Evolutionary conservation across 176 grass and related monocot species (phyloP).

Genomic region (Urochloa ruziziensis): DNA sequence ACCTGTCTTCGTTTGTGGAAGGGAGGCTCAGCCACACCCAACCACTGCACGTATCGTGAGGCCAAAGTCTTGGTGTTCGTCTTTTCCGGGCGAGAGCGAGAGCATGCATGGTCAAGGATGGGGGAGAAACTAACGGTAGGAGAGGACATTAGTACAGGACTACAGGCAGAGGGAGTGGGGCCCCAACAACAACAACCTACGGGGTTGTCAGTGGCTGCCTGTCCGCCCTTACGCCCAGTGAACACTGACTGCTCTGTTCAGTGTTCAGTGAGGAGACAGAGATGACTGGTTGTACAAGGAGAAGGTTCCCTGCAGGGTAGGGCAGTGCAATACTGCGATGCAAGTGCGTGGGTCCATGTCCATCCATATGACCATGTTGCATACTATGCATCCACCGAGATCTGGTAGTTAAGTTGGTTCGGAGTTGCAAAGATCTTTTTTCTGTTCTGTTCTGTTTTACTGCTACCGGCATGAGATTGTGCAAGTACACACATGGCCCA

Average conservation of each 20-base stretch:
- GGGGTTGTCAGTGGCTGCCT: no score
- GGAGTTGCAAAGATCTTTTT: constrained; percentile 15
- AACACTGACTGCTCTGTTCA: background rate
- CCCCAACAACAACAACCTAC: no score
- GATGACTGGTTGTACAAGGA: background rate
- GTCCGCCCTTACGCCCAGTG: no score
- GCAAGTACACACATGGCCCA: constrained; percentile 31
- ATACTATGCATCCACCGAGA: background rate
- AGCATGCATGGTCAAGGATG: no score
- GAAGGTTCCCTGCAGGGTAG: constrained; percentile 13
- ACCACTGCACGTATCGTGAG: no score
- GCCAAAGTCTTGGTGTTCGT: no score
- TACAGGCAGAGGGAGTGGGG: no score
- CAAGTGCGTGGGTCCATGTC: background rate
- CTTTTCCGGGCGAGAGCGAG: no score
- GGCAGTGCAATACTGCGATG: background rate
- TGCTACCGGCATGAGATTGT: background rate
- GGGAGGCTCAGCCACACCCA: no score
- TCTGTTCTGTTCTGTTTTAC: background rate
- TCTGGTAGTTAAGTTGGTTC: constrained; percentile 29
- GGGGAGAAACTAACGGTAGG: no score
- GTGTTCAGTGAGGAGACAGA: background rate
- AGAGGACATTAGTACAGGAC: no score
- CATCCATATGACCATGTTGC: background rate
- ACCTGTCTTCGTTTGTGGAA: no score